phyloP scores from a whole-genome alignment of 164 flowering plant species.

The Dillenia turbinata region DNA sequence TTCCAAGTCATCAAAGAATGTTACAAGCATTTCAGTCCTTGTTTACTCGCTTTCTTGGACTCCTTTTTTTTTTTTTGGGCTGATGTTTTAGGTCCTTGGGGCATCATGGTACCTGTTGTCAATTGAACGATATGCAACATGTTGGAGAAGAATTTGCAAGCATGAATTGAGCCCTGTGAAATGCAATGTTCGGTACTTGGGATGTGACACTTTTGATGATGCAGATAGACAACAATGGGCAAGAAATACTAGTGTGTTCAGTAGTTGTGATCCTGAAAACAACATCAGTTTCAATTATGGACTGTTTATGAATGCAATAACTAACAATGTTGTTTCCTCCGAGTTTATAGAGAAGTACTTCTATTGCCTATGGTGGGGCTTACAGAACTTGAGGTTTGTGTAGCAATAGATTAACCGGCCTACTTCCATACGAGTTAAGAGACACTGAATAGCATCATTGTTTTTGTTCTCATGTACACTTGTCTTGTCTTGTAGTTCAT shows the following conservation, averaged over 20 bases:
- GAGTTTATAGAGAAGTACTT: slow-evolving; percentile 64
- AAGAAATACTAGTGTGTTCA: slow-evolving; percentile 47
- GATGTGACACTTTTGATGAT: slow-evolving; percentile 36
- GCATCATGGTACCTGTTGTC: slow-evolving; percentile 88
- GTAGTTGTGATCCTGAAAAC: slow-evolving; percentile 51
- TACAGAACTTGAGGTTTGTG: slow-evolving; percentile 78
- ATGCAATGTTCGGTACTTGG: slow-evolving; percentile 45
- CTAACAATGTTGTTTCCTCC: slow-evolving; percentile 53
- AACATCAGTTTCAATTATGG: slow-evolving; percentile 54
- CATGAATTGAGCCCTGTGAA: slow-evolving; percentile 28
- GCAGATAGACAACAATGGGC: slow-evolving; percentile 42
- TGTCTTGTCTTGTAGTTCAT: slow-evolving; percentile 48
- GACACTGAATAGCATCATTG: too few species aligned
- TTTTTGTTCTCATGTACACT: too few species aligned
- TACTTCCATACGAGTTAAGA: too few species aligned
- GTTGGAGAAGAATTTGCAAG: slow-evolving; percentile 76
- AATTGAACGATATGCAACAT: slow-evolving; percentile 63
- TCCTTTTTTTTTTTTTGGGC: not conserved
- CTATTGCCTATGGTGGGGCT: slow-evolving; percentile 98
- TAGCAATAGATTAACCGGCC: not conserved
- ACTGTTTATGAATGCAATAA: slow-evolving; percentile 62
- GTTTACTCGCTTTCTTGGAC: not conserved
- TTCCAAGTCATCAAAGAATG: too few species aligned
- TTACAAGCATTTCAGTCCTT: too few species aligned
- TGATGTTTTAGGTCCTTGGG: slow-evolving; percentile 66